These are phyloP conservation scores for Cornus controversa DNA, from an alignment of 148 eudicot genomes.

Conservation along the genomic window DNA sequence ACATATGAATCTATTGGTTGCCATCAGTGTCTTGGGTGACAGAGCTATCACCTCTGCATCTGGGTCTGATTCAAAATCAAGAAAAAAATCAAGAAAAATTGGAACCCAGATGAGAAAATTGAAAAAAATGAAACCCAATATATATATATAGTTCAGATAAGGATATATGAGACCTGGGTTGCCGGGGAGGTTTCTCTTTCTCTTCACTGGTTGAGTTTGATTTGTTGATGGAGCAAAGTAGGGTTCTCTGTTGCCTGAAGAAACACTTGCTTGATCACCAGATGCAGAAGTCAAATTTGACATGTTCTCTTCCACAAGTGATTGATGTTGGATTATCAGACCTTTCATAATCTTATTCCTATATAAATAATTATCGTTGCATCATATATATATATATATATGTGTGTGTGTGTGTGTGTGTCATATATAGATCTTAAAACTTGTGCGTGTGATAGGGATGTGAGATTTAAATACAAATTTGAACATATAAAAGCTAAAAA, in stretches of 20 bases:
- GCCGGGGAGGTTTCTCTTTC: slow-evolving; percentile 78
- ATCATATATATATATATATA: neutral
- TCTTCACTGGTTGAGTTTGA: slow-evolving; percentile 40
- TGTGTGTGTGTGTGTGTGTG: slow-evolving; percentile 10
- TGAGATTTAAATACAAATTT: slow-evolving; percentile 33
- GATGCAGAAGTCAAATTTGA: slow-evolving; percentile 80
- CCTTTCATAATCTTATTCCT: slow-evolving; percentile 43
- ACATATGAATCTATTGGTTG: slow-evolving; percentile 81
- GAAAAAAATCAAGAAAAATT: neutral
- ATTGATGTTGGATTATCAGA: slow-evolving; percentile 30
- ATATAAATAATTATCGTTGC: neutral
- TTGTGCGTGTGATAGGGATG: slow-evolving; percentile 20
- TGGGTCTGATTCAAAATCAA: slow-evolving; percentile 46
- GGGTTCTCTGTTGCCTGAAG: slow-evolving; percentile 40
- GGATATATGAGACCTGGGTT: too few relatives aligned
- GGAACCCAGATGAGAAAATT: slow-evolving; percentile 10
- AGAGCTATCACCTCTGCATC: slow-evolving; percentile 86
- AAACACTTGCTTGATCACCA: slow-evolving; percentile 53
- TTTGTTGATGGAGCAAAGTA: slow-evolving; percentile 30
- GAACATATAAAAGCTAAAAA: slow-evolving; percentile 26
- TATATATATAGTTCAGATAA: too few relatives aligned
- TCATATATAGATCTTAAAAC: slow-evolving; percentile 2
- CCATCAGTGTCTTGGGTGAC: slow-evolving; percentile 66
- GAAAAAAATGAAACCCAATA: neutral
- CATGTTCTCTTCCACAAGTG: slow-evolving; percentile 59